phyloP scores from a whole-genome alignment of 192 early-diverging fungal genomes.

The Powellomyces hirtus region DNA sequence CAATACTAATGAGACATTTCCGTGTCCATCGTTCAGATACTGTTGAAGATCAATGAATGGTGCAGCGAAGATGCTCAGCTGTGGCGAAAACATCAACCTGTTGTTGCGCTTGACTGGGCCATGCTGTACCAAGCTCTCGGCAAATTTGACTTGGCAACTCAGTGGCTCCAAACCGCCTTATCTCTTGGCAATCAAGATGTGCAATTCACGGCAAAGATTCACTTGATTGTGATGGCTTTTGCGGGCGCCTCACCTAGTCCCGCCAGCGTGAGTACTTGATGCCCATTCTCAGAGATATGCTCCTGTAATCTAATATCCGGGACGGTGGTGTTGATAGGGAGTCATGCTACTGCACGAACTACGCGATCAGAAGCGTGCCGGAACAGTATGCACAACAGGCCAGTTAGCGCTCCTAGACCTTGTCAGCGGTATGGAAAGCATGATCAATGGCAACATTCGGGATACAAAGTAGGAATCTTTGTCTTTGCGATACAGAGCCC shows the following conservation, averaged over 20 bases:
- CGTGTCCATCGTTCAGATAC: conserved; percentile 8
- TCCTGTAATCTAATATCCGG: too few species aligned
- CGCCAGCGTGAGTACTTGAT: neutral
- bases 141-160: neutral
- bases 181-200: neutral
- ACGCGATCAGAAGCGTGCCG: neutral
- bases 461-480: conserved; percentile 16
- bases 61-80: neutral
- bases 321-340: too few species aligned
- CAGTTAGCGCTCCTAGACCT: neutral
- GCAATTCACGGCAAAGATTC: neutral
- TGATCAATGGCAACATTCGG: conserved; percentile 6
- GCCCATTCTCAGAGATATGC: too few species aligned
- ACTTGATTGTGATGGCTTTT: conserved; percentile 18
- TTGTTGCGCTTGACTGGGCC: conserved; percentile 17
- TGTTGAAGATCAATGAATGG: conserved; percentile 18
- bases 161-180: conserved; percentile 4
- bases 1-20: neutral
- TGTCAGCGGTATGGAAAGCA: neutral
- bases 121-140: conserved; percentile 20
- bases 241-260: neutral
- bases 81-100: neutral
- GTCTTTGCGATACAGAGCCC: neutral
- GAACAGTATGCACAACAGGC: neutral
- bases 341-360: neutral